phyloP scores from a whole-genome alignment of 2,329 filamentous ascomycete genomes.

The Phyllosticta citrichinensis region DNA sequence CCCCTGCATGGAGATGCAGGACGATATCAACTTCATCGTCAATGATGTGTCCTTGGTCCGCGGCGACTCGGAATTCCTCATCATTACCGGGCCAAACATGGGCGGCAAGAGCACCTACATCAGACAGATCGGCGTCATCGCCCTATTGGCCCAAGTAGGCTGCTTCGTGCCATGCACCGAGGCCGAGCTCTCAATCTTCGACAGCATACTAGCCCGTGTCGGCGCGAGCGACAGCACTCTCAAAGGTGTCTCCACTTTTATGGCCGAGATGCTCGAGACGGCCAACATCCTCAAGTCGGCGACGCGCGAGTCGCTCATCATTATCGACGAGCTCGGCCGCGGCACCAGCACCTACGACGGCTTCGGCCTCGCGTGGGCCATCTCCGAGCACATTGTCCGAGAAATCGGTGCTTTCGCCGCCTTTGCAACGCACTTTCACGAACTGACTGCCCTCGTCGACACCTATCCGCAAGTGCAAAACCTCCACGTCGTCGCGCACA shows the following conservation, averaged over 20 bases:
- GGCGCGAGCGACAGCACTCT: slow-evolving; percentile 94
- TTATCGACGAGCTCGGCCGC: slow-evolving; percentile 94
- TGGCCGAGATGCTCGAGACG: slow-evolving; percentile 99
- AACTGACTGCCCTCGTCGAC: slow-evolving; percentile 82
- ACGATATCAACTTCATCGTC: slow-evolving; percentile 96
- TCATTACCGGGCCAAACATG: slow-evolving; percentile 98
- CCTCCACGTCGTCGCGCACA: slow-evolving; percentile 91
- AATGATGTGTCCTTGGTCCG: slow-evolving; percentile 82
- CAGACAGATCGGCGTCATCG: slow-evolving; percentile 91
- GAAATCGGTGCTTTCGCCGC: slow-evolving; percentile 91
- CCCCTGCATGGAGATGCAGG: slow-evolving; percentile 97
- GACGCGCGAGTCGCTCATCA: slow-evolving; percentile 89
- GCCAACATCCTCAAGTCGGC: slow-evolving; percentile 97
- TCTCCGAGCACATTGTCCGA: slow-evolving; percentile 91
- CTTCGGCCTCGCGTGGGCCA: slow-evolving; percentile 98
- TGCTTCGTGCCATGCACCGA: slow-evolving; percentile 90
- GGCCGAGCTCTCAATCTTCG: slow-evolving; percentile 90
- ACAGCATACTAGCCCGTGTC: slow-evolving; percentile 91
- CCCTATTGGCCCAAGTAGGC: slow-evolving; percentile 92
- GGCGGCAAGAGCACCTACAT: slow-evolving; percentile 98
- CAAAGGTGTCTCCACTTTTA: slow-evolving; percentile 96
- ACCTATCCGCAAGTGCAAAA: slow-evolving; percentile 83
- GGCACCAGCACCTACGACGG: slow-evolving; percentile 98
- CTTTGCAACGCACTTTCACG: slow-evolving; percentile 98
- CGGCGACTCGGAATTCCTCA: slow-evolving; percentile 76